A percentile compares a stretch with the other conserved stretches of the same genome.
Conservation (phyloP, 768 basidiomycete genomes). For the Russula lepida region DNA sequence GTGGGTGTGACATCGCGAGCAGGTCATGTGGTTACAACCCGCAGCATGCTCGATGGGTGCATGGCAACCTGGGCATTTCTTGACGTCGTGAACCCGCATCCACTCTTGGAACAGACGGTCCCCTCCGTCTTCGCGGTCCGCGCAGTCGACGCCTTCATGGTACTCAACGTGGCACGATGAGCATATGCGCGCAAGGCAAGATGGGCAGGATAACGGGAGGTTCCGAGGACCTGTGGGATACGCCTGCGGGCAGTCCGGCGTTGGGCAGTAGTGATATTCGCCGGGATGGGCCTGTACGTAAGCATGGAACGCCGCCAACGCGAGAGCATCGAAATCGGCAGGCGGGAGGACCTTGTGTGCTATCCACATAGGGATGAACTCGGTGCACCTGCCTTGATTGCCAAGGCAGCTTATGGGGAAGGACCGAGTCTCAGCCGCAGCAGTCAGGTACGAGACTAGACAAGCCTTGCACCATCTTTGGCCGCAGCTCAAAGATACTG, state of each 20-base stretch:
- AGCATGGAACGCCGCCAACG: constrained; percentile 50
- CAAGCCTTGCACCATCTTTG: constrained; percentile 65
- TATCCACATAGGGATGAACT: constrained; percentile 44
- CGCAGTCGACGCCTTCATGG: constrained; percentile 64
- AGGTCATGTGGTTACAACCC: constrained; percentile 83
- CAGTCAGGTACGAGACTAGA: constrained; percentile 46
- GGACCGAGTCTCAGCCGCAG: constrained; percentile 45
- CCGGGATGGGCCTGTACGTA: constrained; percentile 50
- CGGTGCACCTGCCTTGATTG: constrained; percentile 47
- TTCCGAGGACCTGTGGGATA: constrained; percentile 50
- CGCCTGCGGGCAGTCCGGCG: constrained; percentile 68
- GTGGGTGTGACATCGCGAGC: constrained; percentile 63
- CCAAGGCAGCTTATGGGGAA: constrained; percentile 76
- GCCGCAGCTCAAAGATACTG: constrained; percentile 50
- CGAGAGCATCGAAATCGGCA: constrained; percentile 45
- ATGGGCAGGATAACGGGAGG: constrained; percentile 56
- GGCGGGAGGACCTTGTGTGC: constrained; percentile 45
- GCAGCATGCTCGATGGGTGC: constrained; percentile 61
- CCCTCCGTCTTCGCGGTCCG: constrained; percentile 43
- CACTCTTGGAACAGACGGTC: constrained; percentile 53
- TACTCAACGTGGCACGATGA: constrained; percentile 47
- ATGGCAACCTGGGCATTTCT: constrained; percentile 66
- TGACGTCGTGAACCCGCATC: constrained; percentile 55
- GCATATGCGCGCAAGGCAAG: constrained; percentile 64
- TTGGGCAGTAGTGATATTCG: constrained; percentile 69